A percentile compares a stretch with the other conserved stretches of the same genome.
phyloP scores from a whole-genome alignment of 805 yeast genomes.

The Sungouiozyma ichnusensis region DNA sequence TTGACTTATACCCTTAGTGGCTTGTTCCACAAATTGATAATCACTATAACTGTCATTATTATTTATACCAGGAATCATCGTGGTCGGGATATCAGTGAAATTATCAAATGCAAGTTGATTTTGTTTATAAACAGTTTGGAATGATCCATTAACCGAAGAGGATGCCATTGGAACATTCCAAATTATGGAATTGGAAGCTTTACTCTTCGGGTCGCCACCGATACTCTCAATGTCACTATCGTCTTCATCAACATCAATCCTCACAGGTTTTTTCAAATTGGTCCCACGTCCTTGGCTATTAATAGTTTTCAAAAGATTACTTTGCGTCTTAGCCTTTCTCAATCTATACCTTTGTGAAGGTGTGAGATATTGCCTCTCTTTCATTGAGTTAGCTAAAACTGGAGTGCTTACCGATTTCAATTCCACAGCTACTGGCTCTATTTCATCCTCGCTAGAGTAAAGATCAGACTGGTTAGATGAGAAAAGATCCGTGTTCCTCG shows the following conservation, averaged over 20 bases:
- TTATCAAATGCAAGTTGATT: slow-evolving; percentile 11
- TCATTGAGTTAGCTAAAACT: slow-evolving; percentile 3
- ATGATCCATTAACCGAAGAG: slow-evolving; percentile 1
- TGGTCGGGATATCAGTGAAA: slow-evolving; percentile 32
- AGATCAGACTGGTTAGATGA: slow-evolving; percentile 16
- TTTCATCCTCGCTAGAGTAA: neutral
- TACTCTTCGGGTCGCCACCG: slow-evolving; percentile 21
- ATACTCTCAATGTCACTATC: slow-evolving; percentile 27
- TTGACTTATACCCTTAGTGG: slow-evolving; percentile 30
- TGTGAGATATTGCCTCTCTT: slow-evolving; percentile 17
- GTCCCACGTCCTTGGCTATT: slow-evolving; percentile 28
- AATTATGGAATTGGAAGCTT: slow-evolving; percentile 20
- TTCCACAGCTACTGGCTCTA: neutral
- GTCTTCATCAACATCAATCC: neutral
- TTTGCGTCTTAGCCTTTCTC: slow-evolving; percentile 27
- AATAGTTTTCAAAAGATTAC: slow-evolving; percentile 21
- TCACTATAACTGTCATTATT: slow-evolving; percentile 7
- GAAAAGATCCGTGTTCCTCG: slow-evolving; percentile 20
- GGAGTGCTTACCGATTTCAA: neutral
- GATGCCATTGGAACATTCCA: slow-evolving; percentile 44
- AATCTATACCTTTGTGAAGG: slow-evolving; percentile 34
- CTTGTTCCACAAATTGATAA: slow-evolving; percentile 16
- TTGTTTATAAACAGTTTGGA: slow-evolving; percentile 10
- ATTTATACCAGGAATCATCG: slow-evolving; percentile 37
- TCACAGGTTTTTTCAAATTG: slow-evolving; percentile 15